Evolutionary conservation across 441 rosid genomes (phyloP), one percentile per base, ranked within the genome.

Genomic region (Pelargonium myrrhifolium): DNA sequence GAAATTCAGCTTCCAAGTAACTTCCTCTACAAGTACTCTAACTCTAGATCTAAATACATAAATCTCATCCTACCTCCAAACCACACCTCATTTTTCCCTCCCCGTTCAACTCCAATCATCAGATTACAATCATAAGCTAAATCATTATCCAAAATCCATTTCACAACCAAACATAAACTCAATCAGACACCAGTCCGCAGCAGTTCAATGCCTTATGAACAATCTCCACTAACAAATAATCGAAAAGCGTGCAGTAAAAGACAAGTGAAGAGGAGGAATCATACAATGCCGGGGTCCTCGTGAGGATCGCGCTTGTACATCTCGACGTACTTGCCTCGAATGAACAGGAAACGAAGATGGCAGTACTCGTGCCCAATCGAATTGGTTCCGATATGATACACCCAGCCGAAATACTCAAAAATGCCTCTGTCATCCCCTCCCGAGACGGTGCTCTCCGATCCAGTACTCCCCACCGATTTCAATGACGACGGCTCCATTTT

Each of bases 281-380:
- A 51, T 66, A 70, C 73, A 70, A 70, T 70, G 73, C 68, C 68
- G 15, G 73, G 73, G 68, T 1, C 51, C 37, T 70, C 68, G 63
- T 70, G 68, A 37, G 73, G 73, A 64, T 70, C 73, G 55, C 73
- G 67, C 68, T 70, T 70, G 73, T 64, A 70, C 73, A 70, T 53
- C 62, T 49, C 24, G 24, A 70, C 68, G 55, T 64, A 70, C 73
- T 62, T 70, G 73, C 73, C 68, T 15, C 73, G 62, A 43, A 70
- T 70, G 42, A 39, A 64, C 12, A 70, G 14, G 73, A 70, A 70
- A 12, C 73, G 58, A 9, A 70, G 56, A 22, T 55, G 73, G 24
- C 73, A 70, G n/a, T 55, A 70, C 73, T 70, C 58, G 53, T 39
- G 73, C 0, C 73, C 73, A 20, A 70, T 70, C 22, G 73, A 70